phyloP scores from a whole-genome alignment of 2,329 filamentous ascomycete genomes.

The Colletotrichum sp. region DNA sequence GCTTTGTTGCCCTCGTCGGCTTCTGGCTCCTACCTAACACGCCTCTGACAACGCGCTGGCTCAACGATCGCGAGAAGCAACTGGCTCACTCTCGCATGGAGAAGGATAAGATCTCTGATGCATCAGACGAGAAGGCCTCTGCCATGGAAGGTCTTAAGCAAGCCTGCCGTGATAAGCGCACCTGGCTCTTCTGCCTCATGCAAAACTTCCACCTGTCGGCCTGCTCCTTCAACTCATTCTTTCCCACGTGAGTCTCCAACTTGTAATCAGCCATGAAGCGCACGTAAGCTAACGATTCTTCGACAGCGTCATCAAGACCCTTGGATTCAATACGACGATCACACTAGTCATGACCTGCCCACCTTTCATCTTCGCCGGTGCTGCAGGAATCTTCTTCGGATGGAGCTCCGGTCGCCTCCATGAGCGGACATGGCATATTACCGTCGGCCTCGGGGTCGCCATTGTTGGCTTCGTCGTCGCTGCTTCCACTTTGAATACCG shows the following conservation, averaged over 20 bases:
- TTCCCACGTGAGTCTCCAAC: constrained; percentile 36
- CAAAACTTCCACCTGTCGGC: constrained; percentile 61
- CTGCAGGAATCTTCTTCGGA: constrained; percentile 48
- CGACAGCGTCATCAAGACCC: constrained; percentile 47
- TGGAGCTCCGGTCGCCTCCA: constrained; percentile 55
- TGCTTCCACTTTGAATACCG: constrained; percentile 39
- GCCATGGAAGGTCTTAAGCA: constrained; percentile 53
- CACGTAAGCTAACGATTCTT: neutral
- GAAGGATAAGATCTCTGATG: constrained; percentile 55
- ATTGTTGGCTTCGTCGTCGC: constrained; percentile 48
- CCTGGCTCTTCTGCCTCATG: constrained; percentile 60
- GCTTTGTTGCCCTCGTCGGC: constrained; percentile 63
- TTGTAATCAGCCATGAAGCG: neutral
- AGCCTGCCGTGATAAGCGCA: constrained; percentile 52
- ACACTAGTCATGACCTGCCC: constrained; percentile 59
- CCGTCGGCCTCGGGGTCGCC: constrained; percentile 43
- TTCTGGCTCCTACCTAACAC: constrained; percentile 60
- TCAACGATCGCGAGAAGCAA: constrained; percentile 50
- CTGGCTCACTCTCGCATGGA: constrained; percentile 53
- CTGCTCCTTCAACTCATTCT: constrained; percentile 52
- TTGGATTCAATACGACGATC: constrained; percentile 53
- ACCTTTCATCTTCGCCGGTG: constrained; percentile 55
- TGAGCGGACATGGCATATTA: constrained; percentile 57
- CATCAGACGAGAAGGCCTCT: constrained; percentile 39
- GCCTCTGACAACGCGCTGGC: constrained; percentile 46